Evolutionary conservation across 768 basidiomycete species (phyloP).

Genomic region (Psilocybe cyanescens): DNA sequence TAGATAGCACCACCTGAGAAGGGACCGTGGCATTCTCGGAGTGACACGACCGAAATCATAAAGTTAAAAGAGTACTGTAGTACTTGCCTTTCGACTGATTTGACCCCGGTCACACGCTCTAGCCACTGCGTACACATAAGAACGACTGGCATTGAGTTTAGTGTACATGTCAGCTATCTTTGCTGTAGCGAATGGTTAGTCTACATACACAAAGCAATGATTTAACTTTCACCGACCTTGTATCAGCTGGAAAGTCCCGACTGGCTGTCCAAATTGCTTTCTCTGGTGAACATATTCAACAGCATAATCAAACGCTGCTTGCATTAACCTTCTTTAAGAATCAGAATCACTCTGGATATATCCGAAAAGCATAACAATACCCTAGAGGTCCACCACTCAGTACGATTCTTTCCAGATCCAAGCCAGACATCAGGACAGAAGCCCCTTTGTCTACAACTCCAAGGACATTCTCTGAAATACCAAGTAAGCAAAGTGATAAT

Average conservation of each 20-base stretch:
- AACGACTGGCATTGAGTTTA: constrained; percentile 82
- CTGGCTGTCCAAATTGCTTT: constrained; percentile 85
- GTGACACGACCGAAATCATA: too few species aligned
- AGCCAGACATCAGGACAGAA: constrained; percentile 90
- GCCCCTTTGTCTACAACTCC: constrained; percentile 82
- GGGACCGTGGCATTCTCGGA: not conserved
- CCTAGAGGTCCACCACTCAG: constrained; percentile 92
- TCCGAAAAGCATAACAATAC: constrained; percentile 37
- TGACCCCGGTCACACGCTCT: constrained; percentile 82
- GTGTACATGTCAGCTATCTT: constrained; percentile 96
- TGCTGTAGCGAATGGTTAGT: constrained; percentile 40
- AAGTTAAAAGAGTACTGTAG: not conserved
- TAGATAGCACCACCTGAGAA: not conserved
- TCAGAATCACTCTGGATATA: constrained; percentile 15
- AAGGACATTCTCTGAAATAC: constrained; percentile 73
- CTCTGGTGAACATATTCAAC: constrained; percentile 92
- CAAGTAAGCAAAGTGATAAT: not conserved
- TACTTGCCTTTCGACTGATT: constrained; percentile 74
- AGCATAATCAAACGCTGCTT: constrained; percentile 88
- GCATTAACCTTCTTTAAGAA: constrained; percentile 69
- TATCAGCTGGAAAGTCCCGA: constrained; percentile 95
- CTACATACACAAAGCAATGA: constrained; percentile 3
- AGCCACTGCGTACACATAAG: constrained; percentile 94
- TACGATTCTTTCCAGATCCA: constrained; percentile 91
- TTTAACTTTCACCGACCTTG: constrained; percentile 62